Evolutionary conservation across 176 grass and related monocot species (phyloP).

Genomic region (Hordeum marinum): DNA sequence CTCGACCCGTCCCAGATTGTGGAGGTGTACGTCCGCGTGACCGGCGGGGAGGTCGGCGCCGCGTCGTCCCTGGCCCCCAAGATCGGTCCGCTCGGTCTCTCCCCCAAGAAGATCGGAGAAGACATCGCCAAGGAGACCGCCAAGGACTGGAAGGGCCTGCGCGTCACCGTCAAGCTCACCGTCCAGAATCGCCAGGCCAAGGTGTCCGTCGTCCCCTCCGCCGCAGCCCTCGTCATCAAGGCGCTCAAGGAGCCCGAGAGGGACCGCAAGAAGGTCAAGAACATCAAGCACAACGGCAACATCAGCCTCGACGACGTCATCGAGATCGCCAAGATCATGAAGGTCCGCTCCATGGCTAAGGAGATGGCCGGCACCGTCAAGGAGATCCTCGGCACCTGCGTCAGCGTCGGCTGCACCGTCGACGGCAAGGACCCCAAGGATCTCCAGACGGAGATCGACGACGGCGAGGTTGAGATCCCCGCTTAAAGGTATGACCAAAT

Average conservation of each 20-base stretch:
- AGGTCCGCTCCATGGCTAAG: constrained; percentile 56
- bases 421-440: constrained; percentile 77
- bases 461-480: constrained; percentile 56
- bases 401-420: constrained; percentile 63
- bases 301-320: constrained; percentile 74
- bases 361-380: constrained; percentile 53
- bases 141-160: constrained; percentile 84
- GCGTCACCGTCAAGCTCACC: constrained; percentile 82
- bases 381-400: constrained; percentile 68
- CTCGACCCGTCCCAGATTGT: constrained; percentile 59
- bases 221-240: constrained; percentile 77
- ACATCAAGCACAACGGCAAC: constrained; percentile 74
- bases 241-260: constrained; percentile 73
- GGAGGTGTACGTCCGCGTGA: constrained; percentile 66
- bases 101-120: constrained; percentile 77
- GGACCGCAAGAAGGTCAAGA: constrained; percentile 83
- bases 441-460: constrained; percentile 59
- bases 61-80: constrained; percentile 70
- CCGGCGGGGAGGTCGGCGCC: constrained; percentile 69
- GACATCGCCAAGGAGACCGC: constrained; percentile 89
- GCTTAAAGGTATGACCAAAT: constrained; percentile 26
- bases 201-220: constrained; percentile 72
- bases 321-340: constrained; percentile 61
- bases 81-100: constrained; percentile 73
- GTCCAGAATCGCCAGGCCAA: constrained; percentile 81